Evolutionary conservation across 2,329 filamentous ascomycete species (phyloP), one percentile per base, ranked within the genome.

Genomic region (Arthrobotrys pseudoclavata): DNA sequence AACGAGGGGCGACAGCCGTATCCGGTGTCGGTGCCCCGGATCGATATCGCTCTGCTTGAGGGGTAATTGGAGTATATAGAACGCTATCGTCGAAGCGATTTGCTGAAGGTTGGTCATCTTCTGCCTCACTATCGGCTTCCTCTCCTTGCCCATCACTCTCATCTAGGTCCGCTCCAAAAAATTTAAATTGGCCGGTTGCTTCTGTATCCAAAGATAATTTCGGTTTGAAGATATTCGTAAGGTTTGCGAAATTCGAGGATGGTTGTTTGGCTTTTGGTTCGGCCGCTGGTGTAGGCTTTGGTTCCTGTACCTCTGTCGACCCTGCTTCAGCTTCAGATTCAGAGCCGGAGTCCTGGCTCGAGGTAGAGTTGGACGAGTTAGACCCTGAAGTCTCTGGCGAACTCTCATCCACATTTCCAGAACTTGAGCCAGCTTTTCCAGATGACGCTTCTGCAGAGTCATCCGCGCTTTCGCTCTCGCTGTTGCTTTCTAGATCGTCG

Each of bases 11-110:
- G 22, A 81, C 70, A 1, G 93, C 93, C 0, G 96, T 98, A 82
- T 99, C 96, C 0, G 96, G 96, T 0, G 96, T 99, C 0, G 96
- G 96, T 1, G 96, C 96, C 4, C 94, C 94, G 82, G 94, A 97
- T 69, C 96, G 88, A 52, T 84, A 83, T 37, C 68, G 61, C 15
- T 67, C 75, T 47, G 42, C 48, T 52, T 66, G 72, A 4, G 72
- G 72, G n/a, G 71, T 76, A 45, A 71, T 42, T 13, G 74, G 74
- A 13, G 68, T 78, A 29, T 62, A 78, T 13, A 40, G 53, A 42
- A 71, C 3, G 15, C 68, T 69, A 72, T 76, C 45, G 15, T 70
- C 40, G 13, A 64, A 52, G n/a, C 26, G 45, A n/a, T 10, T 52
- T 2, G 48, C 47, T 2, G 52, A 57, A 13, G 29, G 26, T 64